Evolutionary conservation across 805 yeast genomes (phyloP).

Genomic region (Candida maesae): DNA sequence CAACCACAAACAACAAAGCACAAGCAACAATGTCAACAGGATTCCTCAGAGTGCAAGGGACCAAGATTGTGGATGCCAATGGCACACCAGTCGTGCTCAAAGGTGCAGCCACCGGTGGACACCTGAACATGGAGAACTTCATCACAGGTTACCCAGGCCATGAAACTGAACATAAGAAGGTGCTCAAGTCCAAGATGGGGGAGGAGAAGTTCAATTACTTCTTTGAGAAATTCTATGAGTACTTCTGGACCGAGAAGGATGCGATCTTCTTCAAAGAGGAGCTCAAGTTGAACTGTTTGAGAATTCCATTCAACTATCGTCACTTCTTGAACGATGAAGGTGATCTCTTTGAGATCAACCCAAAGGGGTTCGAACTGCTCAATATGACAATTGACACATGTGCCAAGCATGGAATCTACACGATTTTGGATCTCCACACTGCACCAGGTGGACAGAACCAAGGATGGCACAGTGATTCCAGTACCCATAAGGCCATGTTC

Average conservation of each 20-base stretch:
- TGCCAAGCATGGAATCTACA: slow-evolving; percentile 43
- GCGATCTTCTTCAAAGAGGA: slow-evolving; percentile 40
- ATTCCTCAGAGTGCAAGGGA: slow-evolving; percentile 40
- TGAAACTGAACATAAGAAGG: slow-evolving; percentile 46
- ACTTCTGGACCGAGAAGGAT: slow-evolving; percentile 49
- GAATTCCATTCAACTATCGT: slow-evolving; percentile 50
- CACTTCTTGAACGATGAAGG: slow-evolving; percentile 44
- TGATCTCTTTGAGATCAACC: slow-evolving; percentile 40
- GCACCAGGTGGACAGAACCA: slow-evolving; percentile 53
- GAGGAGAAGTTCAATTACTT: slow-evolving; percentile 44
- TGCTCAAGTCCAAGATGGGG: slow-evolving; percentile 38
- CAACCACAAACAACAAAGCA: neutral
- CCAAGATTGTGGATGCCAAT: slow-evolving; percentile 42
- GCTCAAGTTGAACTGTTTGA: slow-evolving; percentile 41
- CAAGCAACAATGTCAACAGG: slow-evolving; percentile 6
- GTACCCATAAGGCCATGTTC: slow-evolving; percentile 42
- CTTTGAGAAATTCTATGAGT: slow-evolving; percentile 49
- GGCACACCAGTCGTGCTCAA: slow-evolving; percentile 39
- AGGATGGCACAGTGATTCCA: slow-evolving; percentile 50
- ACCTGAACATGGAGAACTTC: slow-evolving; percentile 53
- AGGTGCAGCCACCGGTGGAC: slow-evolving; percentile 49
- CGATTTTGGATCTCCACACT: slow-evolving; percentile 46
- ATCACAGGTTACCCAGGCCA: slow-evolving; percentile 54
- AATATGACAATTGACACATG: slow-evolving; percentile 42
- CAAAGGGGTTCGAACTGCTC: slow-evolving; percentile 41